Evolutionary conservation across 257 asterid genomes (phyloP).

Genomic region (Solanum gracilifrons): DNA sequence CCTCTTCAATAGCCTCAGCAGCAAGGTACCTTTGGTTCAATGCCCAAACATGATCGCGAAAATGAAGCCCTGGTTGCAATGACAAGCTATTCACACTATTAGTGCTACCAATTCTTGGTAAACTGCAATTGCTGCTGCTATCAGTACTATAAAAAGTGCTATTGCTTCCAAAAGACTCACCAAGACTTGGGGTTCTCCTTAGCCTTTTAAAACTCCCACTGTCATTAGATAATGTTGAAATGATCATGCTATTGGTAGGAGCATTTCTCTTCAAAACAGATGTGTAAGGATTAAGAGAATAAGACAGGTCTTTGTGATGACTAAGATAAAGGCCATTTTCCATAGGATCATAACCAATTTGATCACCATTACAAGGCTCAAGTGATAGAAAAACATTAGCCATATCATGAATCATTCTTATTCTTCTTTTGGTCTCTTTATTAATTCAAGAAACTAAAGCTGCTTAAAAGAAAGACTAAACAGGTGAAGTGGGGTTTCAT

Average conservation of each 20-base stretch:
- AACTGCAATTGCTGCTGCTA: constrained; percentile 7
- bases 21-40: constrained; percentile 49
- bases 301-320: neutral
- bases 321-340: neutral
- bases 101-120: constrained; percentile 29
- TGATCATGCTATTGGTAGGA: constrained; percentile 24
- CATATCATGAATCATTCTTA: constrained; percentile 12
- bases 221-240: constrained; percentile 23
- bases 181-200: constrained; percentile 22
- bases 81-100: constrained; percentile 30
- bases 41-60: constrained; percentile 60
- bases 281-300: constrained; percentile 6
- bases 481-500: constrained; percentile 16
- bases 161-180: constrained; percentile 17
- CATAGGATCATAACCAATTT: neutral
- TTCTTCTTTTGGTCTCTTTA: neutral
- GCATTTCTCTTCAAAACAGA: constrained; percentile 18
- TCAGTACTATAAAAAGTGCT: neutral
- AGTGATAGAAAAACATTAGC: constrained; percentile 19
- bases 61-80: constrained; percentile 20
- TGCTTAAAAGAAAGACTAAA: constrained; percentile 53
- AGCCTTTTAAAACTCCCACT: constrained; percentile 31
- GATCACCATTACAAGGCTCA: constrained; percentile 19
- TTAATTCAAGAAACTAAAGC: constrained; percentile 8
- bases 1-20: constrained; percentile 50